Evolutionary conservation across 2,329 filamentous ascomycete genomes (phyloP), one percentile per base, ranked within the genome.

Genomic region (Aschersonia sp.): DNA sequence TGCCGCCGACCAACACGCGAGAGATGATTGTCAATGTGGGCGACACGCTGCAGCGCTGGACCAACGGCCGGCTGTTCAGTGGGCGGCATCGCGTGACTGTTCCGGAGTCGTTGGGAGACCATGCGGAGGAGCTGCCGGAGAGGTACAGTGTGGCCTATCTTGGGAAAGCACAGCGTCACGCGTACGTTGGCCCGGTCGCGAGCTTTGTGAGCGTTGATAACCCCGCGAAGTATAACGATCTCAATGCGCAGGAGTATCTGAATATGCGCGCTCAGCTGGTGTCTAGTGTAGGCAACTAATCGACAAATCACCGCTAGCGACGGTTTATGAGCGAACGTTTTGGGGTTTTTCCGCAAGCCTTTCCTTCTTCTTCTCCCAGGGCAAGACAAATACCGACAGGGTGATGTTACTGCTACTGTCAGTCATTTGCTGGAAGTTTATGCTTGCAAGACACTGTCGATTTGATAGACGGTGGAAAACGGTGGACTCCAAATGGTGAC

Each of bases 21-120:
- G 57, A 62, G 30, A 59, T 70, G 5, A 58, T 68, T 30, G 56
- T 70, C 45, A 69, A 68, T 52, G 62, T 67, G 10, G 59, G 63
- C 4, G 66, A 70, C 45, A 66, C 57, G 0, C 50, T 71, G 2
- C 59, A 69, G 53, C 59, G 66, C 0, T 55, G 61, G 54, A 66
- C 65, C 1, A 67, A 67, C 31, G 58, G 61, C 10, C 55, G 49
- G 0, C 53, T 69, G 45, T 54, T 50, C n/a, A 58, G 63, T 0
- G 61, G 59, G 0, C 53, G 61, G 5, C 66, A 70, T 46, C 59
- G 57, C 3, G 64, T 69, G 1, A 59, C 53, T 2, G 49, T 56
- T 3, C 63, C 62, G 5, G 55, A 52, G 6, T 45, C 49, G 54
- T 54, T 5, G 7, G 31, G 30, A 5, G 52, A 57, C 20, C 47